Conservation (phyloP, 257 asterid genomes). For the Solanum chaucha region DNA sequence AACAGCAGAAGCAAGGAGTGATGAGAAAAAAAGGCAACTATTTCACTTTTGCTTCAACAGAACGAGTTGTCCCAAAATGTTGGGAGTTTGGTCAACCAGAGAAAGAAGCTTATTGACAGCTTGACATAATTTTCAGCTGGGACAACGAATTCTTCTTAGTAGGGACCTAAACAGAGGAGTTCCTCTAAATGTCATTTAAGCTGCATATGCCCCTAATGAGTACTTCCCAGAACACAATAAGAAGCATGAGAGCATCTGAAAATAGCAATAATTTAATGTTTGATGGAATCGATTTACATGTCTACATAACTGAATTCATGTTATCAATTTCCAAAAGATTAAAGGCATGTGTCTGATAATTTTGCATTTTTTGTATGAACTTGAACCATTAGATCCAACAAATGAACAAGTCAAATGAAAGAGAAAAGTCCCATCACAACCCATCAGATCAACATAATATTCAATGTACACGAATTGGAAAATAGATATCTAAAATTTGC, state of each 20-base stretch:
- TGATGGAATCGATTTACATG: neutral
- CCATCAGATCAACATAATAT: neutral
- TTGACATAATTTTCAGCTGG: neutral
- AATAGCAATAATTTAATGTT: neutral
- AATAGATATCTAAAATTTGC: neutral
- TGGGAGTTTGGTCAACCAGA: neutral
- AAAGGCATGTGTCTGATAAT: neutral
- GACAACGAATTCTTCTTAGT: neutral
- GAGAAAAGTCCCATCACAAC: neutral
- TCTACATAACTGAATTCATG: neutral
- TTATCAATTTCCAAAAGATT: neutral
- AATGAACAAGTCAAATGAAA: neutral
- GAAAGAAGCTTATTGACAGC: neutral
- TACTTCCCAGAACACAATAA: neutral
- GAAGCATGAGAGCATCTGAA: neutral
- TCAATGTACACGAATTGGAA: neutral
- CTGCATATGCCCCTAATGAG: neutral
- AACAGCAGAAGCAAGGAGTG: neutral
- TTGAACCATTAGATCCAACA: neutral
- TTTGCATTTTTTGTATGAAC: neutral
- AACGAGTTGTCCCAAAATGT: neutral
- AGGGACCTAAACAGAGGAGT: neutral
- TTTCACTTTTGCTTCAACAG: constrained; percentile 1
- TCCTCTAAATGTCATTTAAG: neutral
- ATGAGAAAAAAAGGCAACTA: neutral